These are phyloP conservation scores for Myrica gale DNA, from an alignment of 306 rosid species.

Conservation along the genomic window DNA sequence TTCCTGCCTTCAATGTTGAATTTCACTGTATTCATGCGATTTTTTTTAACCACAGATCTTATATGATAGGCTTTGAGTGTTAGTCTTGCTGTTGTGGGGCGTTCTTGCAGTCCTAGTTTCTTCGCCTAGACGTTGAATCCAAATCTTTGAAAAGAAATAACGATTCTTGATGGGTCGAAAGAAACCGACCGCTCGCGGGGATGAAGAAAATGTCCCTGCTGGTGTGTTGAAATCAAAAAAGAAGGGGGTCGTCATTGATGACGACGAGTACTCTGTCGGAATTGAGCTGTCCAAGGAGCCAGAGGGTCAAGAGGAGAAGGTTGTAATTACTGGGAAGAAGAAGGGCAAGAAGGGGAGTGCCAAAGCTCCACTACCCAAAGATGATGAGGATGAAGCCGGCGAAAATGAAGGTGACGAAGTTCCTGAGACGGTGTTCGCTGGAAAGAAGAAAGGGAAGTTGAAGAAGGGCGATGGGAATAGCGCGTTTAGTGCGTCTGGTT, in stretches of 20 bases:
- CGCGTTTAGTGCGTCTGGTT: conserved; percentile 42
- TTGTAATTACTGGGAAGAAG: conserved; percentile 52
- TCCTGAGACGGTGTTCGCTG: conserved; percentile 54
- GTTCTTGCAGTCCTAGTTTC: background rate
- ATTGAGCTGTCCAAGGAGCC: conserved; percentile 67
- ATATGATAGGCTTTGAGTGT: background rate
- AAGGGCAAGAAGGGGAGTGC: conserved; percentile 67
- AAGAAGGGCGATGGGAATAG: conserved; percentile 69
- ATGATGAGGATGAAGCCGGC: background rate
- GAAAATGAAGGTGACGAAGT: conserved; percentile 48
- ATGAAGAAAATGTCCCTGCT: conserved; percentile 52
- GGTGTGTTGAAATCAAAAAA: conserved; percentile 64
- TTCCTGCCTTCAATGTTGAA: too few relatives aligned
- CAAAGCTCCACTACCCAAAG: conserved; percentile 40
- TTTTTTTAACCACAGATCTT: background rate
- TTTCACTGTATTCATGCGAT: too few relatives aligned
- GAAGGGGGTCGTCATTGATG: conserved; percentile 63
- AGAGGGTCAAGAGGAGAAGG: conserved; percentile 46
- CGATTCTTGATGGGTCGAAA: conserved; percentile 65
- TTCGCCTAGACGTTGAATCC: background rate
- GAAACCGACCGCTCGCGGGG: conserved; percentile 58
- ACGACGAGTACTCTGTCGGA: conserved; percentile 75
- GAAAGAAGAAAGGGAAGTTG: conserved; percentile 65
- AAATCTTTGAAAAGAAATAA: conserved; percentile 29
- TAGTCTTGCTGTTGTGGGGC: background rate